Evolutionary conservation across 2,329 filamentous ascomycete species (phyloP), one percentile per base, ranked within the genome.

Genomic region (Aspergillus ochraceus): DNA sequence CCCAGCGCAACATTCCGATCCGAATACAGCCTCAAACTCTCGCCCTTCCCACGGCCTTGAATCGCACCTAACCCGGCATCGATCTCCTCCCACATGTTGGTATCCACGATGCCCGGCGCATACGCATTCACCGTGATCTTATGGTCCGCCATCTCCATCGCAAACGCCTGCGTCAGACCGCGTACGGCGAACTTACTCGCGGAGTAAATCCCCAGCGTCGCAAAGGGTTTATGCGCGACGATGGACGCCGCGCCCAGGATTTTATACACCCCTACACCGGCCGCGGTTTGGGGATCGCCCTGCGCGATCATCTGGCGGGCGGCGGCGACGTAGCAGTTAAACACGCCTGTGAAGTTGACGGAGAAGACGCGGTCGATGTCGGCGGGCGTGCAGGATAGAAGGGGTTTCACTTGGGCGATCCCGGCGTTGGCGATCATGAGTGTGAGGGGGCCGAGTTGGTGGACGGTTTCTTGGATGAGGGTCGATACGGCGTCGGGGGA

Each of bases 1-100:
- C 83, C 83, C 60, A 89, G 66, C 0, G 85, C 81, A 60, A 86
- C 87, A 64, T 84, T 60, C 6, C 87, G 81, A 0, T 77, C 66
- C 0, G 75, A 80, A 61, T 83, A 84, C 67, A 84, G 84, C 69
- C 82, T 81, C 57, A 87, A 83, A 14, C 80, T 83, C 24, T 83
- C 80, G 2, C 83, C 83, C 65, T 80, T 83, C 66, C 79, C 73
- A 0, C 76, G 74, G 0, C 83, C 86, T 1, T 73, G 77, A 58
- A 79, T 79, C 69, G 83, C 79, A 0, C 81, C 84, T 32, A 88
- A 62, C 59, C 83, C 82, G 62, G 84, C 82, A 61, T 90, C 88
- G 56, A 90, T 89, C 2, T 85, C 68, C 50, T 89, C 87, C 87
- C 87, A 90, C 87, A 90, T 90, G 0, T 79, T 77, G 0, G 86